Conservation (phyloP, 371 early-diverging fungal species). For the Dichotomocladium elegans region DNA sequence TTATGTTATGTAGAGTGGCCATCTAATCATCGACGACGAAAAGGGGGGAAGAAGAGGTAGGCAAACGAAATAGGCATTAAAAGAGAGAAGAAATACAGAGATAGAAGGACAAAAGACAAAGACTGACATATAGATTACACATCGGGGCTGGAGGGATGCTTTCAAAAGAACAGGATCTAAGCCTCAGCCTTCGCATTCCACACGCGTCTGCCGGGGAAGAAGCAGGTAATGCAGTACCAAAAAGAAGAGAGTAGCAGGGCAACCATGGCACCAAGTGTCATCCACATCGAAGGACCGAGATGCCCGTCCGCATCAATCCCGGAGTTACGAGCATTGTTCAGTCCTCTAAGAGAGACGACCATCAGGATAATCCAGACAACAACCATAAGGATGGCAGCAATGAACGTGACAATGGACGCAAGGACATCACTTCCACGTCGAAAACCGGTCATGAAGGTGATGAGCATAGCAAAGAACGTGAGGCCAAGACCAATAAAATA, state of each 20-base stretch:
- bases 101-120: too few relatives aligned
- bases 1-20: too few relatives aligned
- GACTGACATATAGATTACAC: too few relatives aligned
- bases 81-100: too few relatives aligned
- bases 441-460: conserved; percentile 19
- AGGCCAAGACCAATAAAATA: conserved; percentile 28
- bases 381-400: conserved; percentile 24
- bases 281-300: conserved; percentile 29
- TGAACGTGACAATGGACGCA: conserved; percentile 24
- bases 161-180: too few relatives aligned
- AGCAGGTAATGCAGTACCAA: conserved; percentile 26
- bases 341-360: conserved; percentile 29
- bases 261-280: conserved; percentile 27
- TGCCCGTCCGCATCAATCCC: conserved; percentile 17
- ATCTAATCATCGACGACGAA: too few relatives aligned
- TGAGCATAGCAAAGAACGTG: conserved; percentile 21
- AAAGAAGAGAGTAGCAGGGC: conserved; percentile 19
- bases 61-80: too few relatives aligned
- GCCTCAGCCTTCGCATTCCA: too few relatives aligned
- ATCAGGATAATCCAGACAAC: conserved; percentile 22
- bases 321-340: conserved; percentile 23
- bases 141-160: too few relatives aligned
- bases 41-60: too few relatives aligned
- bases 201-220: conserved; percentile 15
- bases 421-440: conserved; percentile 16